Evolutionary conservation across 2,329 filamentous ascomycete genomes (phyloP).

Genomic region (Colletotrichum nymphaeae): DNA sequence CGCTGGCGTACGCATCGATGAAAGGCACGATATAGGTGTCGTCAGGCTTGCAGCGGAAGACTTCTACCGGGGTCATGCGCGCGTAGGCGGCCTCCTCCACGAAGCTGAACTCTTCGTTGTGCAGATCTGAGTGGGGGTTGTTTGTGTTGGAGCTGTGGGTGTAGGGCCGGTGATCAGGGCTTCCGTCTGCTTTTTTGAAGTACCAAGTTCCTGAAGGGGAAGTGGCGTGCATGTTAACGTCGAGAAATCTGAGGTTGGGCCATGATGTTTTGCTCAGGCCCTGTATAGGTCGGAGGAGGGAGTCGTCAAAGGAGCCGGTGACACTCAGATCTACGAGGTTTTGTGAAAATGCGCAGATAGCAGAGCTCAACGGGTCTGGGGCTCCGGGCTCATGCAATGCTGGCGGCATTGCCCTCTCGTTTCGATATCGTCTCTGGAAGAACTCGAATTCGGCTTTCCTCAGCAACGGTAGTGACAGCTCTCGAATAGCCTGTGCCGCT

Average conservation of each 20-base stretch:
- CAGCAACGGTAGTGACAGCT: background rate
- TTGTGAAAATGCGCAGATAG: background rate
- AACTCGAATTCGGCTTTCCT: background rate
- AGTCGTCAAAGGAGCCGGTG: background rate
- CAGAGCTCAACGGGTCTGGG: constrained; percentile 1
- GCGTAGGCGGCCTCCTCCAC: background rate
- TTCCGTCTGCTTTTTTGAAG: background rate
- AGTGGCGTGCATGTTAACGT: background rate
- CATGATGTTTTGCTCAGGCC: background rate
- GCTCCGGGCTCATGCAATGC: background rate
- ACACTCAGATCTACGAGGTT: background rate
- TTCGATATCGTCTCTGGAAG: background rate
- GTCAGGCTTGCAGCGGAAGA: background rate
- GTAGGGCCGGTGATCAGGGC: background rate
- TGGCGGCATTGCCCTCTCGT: background rate
- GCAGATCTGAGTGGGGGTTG: background rate
- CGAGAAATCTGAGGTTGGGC: background rate
- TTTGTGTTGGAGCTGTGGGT: background rate
- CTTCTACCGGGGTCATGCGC: background rate
- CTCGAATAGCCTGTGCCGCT: background rate
- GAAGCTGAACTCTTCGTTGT: background rate
- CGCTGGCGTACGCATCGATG: background rate
- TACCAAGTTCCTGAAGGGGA: background rate
- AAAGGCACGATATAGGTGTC: background rate
- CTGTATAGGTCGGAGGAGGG: background rate